Percentiles rank a stretch among this genome's conserved stretches.
Conservation (phyloP, 2,329 filamentous ascomycete genomes). For the Fusarium brevicatenulatum region DNA sequence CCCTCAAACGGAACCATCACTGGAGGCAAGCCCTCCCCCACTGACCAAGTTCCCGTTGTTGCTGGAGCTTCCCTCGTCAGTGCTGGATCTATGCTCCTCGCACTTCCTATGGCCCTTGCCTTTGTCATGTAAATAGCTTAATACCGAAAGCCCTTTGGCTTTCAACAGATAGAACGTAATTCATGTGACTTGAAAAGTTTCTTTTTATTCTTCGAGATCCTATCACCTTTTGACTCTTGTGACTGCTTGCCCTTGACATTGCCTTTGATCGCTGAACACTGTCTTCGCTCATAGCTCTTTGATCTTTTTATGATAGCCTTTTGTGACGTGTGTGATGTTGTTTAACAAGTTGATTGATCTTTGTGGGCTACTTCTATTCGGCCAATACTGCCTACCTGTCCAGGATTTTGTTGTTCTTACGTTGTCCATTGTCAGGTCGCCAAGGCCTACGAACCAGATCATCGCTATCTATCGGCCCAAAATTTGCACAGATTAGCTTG, state of each 20-base stretch:
- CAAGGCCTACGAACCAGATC: not conserved
- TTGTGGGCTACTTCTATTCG: not conserved
- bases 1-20: constrained; percentile 24
- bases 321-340: not conserved
- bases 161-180: constrained; percentile 21
- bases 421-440: not conserved
- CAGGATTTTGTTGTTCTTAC: too few species aligned
- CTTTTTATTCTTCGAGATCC: not conserved
- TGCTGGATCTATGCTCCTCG: constrained; percentile 16
- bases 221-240: not conserved
- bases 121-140: constrained; percentile 32
- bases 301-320: not conserved
- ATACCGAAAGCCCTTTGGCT: constrained; percentile 25
- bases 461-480: accelerated
- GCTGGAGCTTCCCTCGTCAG: constrained; percentile 26
- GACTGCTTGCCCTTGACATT: not conserved
- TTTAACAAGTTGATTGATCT: not conserved
- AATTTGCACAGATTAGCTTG: accelerated
- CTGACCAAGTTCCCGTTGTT: constrained; percentile 15
- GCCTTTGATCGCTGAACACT: not conserved
- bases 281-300: not conserved
- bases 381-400: too few species aligned
- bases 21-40: not conserved
- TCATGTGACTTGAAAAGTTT: not conserved
- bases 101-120: constrained; percentile 22